Base-by-base conservation (phyloP, 139 green algal genomes). In the Closterium sp. region DNA sequence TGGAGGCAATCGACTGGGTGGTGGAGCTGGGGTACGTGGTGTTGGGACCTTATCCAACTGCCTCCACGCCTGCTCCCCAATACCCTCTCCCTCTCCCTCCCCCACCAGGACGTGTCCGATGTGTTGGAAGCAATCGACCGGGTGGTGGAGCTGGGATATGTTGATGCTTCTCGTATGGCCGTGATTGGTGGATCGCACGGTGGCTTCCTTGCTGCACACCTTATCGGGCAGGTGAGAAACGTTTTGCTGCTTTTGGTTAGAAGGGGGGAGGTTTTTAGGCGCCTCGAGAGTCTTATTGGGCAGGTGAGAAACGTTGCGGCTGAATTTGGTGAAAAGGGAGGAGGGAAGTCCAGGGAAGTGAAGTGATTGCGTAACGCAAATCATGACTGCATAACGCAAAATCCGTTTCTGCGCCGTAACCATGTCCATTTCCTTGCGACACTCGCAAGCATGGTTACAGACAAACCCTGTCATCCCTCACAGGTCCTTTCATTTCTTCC, bases 401-500 rank as follows among this genome's bases (percentile, higher is more conserved):
- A n/a, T n/a, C n/a, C 29, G 79, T 22, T 95, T 95, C 84, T 17
- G 94, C 30, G 94, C 92, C 2, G 97, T 94, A n/a, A 91, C 98
- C 31, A 94, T 99, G 92, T n/a, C n/a, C 96, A 97, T 89, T n/a
- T n/a, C n/a, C n/a, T n/a, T n/a, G n/a, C n/a, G n/a, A 96, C 2
- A 95, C 92, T 10, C 97, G 99, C 94, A 99, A 99, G 88, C 95
- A 97, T 19, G 97, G 99, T 94, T 99, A 98, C 98, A 97, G 95
- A 94, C 98, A 95, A 13, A 1, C 11, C 9, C 4, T 1, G 9
- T 1, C 4, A 88, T 88, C 85, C 29, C 6, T 9, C 1, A 31
- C 10, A 1, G 28, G 85, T 88, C 11, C 29, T 34, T 31, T 31
- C 28, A 34, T 88, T 88, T 4, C 1, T 11, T 88, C 4, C 28